phyloP scores from a whole-genome alignment of 257 asterid genomes.

The Nemophila menziesii region DNA sequence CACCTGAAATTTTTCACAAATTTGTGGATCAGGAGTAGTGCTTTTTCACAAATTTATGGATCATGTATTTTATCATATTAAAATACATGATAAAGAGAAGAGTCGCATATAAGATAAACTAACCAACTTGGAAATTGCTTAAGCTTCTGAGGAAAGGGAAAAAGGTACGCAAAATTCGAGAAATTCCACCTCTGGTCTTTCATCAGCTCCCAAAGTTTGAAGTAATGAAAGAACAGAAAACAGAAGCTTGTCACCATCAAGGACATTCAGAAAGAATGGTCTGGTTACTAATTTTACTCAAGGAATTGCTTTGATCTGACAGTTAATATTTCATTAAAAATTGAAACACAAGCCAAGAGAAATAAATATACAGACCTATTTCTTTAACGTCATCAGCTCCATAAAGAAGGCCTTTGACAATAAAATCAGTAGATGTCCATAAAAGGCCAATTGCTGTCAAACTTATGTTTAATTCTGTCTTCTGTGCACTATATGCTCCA shows the following conservation, averaged over 20 bases:
- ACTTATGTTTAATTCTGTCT: conserved; percentile 87
- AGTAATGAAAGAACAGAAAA: conserved; percentile 76
- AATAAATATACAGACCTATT: too few species aligned
- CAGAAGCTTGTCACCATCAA: conserved; percentile 61
- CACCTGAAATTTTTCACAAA: too few species aligned
- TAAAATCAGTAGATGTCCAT: conserved; percentile 93
- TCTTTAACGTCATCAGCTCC: conserved; percentile 37
- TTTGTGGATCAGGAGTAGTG: too few species aligned
- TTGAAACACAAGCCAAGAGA: conserved; percentile 4
- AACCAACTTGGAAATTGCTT: conserved; percentile 67
- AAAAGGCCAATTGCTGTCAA: conserved; percentile 90
- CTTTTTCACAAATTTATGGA: too few species aligned
- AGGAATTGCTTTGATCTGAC: conserved; percentile 42
- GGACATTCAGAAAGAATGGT: conserved; percentile 27
- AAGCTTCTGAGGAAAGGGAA: conserved; percentile 68
- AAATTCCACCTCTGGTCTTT: conserved; percentile 99
- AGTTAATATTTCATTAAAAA: conserved; percentile 15
- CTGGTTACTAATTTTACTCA: conserved; percentile 28
- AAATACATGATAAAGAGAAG: not conserved
- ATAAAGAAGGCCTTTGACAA: conserved; percentile 55
- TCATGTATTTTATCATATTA: too few species aligned
- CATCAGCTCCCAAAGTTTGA: conserved; percentile 87
- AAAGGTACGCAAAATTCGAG: conserved; percentile 74
- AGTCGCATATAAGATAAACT: not conserved
- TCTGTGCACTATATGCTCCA: conserved; percentile 90